phyloP scores from a whole-genome alignment of 2,329 filamentous ascomycete genomes.

The Monosporascus sp. region DNA sequence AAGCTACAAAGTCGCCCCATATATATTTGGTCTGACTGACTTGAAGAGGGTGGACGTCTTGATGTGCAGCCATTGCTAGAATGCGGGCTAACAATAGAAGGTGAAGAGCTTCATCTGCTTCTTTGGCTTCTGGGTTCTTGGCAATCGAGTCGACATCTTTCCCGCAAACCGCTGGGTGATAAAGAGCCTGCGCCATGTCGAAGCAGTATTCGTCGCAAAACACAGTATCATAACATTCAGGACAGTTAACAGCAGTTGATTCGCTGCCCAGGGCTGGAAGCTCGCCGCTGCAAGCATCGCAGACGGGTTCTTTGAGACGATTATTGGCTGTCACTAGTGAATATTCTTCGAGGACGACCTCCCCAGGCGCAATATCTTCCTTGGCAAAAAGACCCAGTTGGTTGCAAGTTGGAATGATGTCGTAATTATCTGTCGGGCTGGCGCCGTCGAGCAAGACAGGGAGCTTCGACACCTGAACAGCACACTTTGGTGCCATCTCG shows the following conservation, averaged over 20 bases:
- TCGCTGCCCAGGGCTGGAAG: constrained; percentile 56
- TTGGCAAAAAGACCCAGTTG: constrained; percentile 91
- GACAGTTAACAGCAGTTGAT: constrained; percentile 47
- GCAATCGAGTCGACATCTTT: constrained; percentile 61
- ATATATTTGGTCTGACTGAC: constrained; percentile 61
- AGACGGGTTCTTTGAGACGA: constrained; percentile 77
- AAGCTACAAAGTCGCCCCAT: constrained; percentile 61
- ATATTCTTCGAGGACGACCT: constrained; percentile 73
- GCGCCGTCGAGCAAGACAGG: constrained; percentile 62
- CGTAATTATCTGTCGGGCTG: constrained; percentile 42
- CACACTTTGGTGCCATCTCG: constrained; percentile 72
- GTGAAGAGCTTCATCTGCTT: constrained; percentile 58
- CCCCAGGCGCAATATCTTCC: constrained; percentile 70
- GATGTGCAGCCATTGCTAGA: constrained; percentile 58
- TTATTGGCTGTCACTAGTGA: constrained; percentile 87
- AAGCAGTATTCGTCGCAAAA: constrained; percentile 60
- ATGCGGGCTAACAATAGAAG: constrained; percentile 57
- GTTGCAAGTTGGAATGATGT: constrained; percentile 54
- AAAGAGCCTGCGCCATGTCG: constrained; percentile 51
- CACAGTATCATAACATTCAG: constrained; percentile 59
- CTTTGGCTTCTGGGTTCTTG: constrained; percentile 55
- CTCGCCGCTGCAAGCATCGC: constrained; percentile 79
- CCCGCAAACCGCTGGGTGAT: constrained; percentile 62
- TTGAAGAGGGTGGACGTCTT: constrained; percentile 58
- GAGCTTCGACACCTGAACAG: constrained; percentile 69